Evolutionary conservation across 345 rosid species (phyloP).

Genomic region (Euphorbia pulcherrima): DNA sequence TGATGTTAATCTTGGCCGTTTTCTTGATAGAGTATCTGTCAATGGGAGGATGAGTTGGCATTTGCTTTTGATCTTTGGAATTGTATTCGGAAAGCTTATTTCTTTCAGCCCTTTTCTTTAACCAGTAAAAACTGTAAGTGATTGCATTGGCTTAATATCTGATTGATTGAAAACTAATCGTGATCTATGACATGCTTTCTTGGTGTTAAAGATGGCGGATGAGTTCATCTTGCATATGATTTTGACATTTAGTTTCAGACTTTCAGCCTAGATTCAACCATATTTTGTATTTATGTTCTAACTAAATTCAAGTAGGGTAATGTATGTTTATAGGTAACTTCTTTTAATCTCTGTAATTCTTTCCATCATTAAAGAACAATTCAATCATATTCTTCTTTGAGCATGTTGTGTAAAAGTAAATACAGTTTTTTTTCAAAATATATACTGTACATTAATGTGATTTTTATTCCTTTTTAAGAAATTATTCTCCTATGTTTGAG

Average conservation of each 20-base stretch:
- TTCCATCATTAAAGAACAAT: constrained; percentile 32
- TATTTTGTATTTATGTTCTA: not conserved
- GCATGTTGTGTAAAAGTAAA: constrained; percentile 40
- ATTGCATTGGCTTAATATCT: not conserved
- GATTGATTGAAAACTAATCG: not conserved
- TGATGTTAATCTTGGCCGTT: too few species aligned
- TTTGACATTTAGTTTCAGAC: not conserved
- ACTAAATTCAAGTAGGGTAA: not conserved
- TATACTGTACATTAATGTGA: too few species aligned
- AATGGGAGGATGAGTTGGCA: not conserved
- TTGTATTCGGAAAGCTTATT: not conserved
- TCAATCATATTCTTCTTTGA: constrained; percentile 46
- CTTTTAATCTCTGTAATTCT: constrained; percentile 3
- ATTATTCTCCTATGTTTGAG: not conserved
- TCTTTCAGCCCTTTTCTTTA: not conserved
- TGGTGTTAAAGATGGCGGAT: not conserved
- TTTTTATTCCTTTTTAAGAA: too few species aligned
- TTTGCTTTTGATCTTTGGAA: not conserved
- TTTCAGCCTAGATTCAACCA: not conserved
- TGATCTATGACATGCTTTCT: not conserved
- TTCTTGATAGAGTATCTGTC: not conserved
- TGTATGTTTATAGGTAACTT: constrained; percentile 45
- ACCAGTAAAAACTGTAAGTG: not conserved
- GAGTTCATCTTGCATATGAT: not conserved
- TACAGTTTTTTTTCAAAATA: too few species aligned